These are phyloP conservation scores for Pilaira anomala DNA, from an alignment of 192 early-diverging fungal species.

Conservation along the genomic window DNA sequence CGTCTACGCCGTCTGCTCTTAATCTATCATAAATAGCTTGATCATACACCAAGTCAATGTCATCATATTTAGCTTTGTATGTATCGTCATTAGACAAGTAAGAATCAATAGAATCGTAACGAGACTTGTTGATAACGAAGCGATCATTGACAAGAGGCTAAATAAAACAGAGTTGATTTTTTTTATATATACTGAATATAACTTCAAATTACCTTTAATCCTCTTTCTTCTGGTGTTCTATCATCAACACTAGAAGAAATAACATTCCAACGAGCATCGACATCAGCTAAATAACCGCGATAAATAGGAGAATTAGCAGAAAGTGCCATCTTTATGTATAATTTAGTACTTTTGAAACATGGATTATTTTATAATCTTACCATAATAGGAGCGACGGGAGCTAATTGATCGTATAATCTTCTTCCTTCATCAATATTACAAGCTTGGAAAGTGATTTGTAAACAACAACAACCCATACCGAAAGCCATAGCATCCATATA, in stretches of 20 bases:
- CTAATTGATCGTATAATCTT: constrained; percentile 92
- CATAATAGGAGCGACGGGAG: constrained; percentile 89
- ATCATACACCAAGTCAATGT: constrained; percentile 82
- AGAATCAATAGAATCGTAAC: constrained; percentile 92
- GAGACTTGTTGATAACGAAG: constrained; percentile 91
- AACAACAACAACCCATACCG: constrained; percentile 97
- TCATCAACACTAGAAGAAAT: constrained; percentile 93
- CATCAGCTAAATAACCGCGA: constrained; percentile 91
- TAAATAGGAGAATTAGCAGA: constrained; percentile 91
- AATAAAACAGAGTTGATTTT: background rate
- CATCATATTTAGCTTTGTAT: constrained; percentile 90
- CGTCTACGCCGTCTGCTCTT: constrained; percentile 76
- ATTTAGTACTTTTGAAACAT: background rate
- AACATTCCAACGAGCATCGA: constrained; percentile 97
- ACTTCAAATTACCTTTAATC: constrained; percentile 50
- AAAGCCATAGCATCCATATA: constrained; percentile 99
- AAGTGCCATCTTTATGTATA: constrained; percentile 76
- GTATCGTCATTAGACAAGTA: constrained; percentile 74
- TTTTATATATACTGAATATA: background rate
- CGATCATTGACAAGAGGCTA: constrained; percentile 67
- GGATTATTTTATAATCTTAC: constrained; percentile 22
- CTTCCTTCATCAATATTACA: constrained; percentile 90
- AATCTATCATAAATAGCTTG: constrained; percentile 72
- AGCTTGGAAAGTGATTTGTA: constrained; percentile 98
- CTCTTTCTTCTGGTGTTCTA: constrained; percentile 88